Conservation (phyloP, 257 asterid genomes). For the Avicennia marina region DNA sequence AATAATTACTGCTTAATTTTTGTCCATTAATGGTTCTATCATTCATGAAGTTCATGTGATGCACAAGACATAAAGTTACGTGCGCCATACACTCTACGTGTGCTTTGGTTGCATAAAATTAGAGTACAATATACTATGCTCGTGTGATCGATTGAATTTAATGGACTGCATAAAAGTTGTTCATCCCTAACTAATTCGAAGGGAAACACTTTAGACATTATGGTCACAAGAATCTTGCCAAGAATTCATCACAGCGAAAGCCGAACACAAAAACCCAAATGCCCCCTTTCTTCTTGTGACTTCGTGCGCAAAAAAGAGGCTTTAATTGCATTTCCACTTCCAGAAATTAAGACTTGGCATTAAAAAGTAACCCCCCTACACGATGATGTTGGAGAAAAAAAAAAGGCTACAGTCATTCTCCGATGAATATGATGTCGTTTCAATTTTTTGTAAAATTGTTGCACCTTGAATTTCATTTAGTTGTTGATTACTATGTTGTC, state of each 20-base stretch:
- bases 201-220: conserved; percentile 6
- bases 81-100: background rate
- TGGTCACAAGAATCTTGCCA: conserved; percentile 58
- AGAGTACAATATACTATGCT: conserved; percentile 56
- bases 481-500: no score
- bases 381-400: background rate
- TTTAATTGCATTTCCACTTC: conserved; percentile 22
- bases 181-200: conserved; percentile 25
- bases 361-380: conserved; percentile 7
- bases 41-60: conserved; percentile 25
- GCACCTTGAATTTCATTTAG: no score
- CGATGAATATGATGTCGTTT: no score
- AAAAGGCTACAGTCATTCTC: no score
- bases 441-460: no score
- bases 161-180: conserved; percentile 10
- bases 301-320: conserved; percentile 18
- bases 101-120: conserved; percentile 27
- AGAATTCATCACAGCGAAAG: conserved; percentile 23
- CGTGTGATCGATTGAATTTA: conserved; percentile 48
- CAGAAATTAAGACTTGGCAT: conserved; percentile 10
- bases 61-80: background rate
- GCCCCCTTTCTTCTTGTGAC: conserved; percentile 29
- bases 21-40: background rate
- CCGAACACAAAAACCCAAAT: conserved; percentile 20
- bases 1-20: no score